Evolutionary conservation across 495 filamentous ascomycete species (phyloP), one percentile per base, ranked within the genome.

Genomic region (Achaetomiella virescens): DNA sequence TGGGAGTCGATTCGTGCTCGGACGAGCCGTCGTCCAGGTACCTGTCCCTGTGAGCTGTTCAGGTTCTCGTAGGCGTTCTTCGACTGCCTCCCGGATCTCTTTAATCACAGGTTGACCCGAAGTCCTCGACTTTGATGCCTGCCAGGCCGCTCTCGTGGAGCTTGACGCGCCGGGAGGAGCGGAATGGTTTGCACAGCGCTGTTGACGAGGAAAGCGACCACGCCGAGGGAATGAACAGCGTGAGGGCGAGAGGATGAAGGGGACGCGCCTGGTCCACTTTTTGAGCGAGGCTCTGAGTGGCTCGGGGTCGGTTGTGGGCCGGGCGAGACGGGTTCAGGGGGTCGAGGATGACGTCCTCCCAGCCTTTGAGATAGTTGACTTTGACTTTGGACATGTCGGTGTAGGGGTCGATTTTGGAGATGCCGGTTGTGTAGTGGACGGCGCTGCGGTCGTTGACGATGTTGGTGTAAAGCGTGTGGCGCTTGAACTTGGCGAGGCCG

Each of bases 401-500:
- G 71, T 81, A 97, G 0, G 90, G 91, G 62, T 97, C 87, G 4
- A 74, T 83, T 47, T 80, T 80, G 7, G 85, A 78, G 40, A 97
- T 86, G 42, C 67, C 73, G 2, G 89, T 85, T 0, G 93, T 96
- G 70, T 95, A 97, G 71, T 85, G 93, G 5, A 81, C 77, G 3
- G 86, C 87, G 24, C 81, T 84, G 35, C 85, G 77, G 70, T 97
- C 92, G 65, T 96, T 96, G 55, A 87, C 71, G 44, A 91, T 78
- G 62, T 97, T 97, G 10, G 87, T 81, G 66, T 97, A 97, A 1
- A 92, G 72, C 18, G 77, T 82, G 29, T 84, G 83, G 29, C 86
- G 76, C 58, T 82, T 78, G 70, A 97, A 97, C 58, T 72, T 75
- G 48, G 79, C 76, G 33, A 97, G 78, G 3, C 84, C 93, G 35